Percentiles rank a stretch among this genome's conserved stretches.
phyloP scores from a whole-genome alignment of 1,284 basidiomycete species.

The Taiwanofungus camphoratus region DNA sequence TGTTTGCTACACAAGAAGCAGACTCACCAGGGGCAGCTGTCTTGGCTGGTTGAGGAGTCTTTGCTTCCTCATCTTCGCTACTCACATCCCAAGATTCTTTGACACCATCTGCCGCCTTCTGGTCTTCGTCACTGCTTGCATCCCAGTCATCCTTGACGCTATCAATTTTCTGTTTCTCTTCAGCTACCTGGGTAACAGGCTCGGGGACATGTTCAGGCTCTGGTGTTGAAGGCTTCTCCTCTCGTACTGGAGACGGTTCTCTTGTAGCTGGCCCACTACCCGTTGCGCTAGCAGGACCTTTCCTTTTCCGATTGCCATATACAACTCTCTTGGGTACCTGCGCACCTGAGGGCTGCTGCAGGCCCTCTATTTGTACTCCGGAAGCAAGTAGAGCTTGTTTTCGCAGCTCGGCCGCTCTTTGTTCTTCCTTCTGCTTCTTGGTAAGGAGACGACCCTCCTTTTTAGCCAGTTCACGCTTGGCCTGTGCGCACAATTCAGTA shows the following conservation, averaged over 20 bases:
- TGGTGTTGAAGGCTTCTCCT: constrained; percentile 48
- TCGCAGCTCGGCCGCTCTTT: constrained; percentile 85
- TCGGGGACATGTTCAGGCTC: constrained; percentile 33
- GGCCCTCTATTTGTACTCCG: constrained; percentile 87
- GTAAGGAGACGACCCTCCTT: constrained; percentile 90
- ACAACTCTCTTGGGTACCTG: constrained; percentile 63
- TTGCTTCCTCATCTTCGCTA: constrained; percentile 60
- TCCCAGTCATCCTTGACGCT: constrained; percentile 85
- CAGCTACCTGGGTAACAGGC: constrained; percentile 16
- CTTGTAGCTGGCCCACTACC: constrained; percentile 32
- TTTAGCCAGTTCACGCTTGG: constrained; percentile 78
- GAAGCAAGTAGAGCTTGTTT: constrained; percentile 88
- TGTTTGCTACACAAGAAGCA: not conserved
- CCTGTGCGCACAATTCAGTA: constrained; percentile 41
- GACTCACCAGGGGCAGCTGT: constrained; percentile 11
- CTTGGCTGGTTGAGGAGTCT: constrained; percentile 20
- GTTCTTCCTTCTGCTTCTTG: constrained; percentile 95
- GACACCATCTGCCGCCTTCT: constrained; percentile 33
- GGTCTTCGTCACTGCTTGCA: constrained; percentile 53
- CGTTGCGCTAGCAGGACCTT: constrained; percentile 44
- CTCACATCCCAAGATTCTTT: constrained; percentile 88
- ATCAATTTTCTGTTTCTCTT: constrained; percentile 23
- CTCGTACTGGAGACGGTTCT: constrained; percentile 33
- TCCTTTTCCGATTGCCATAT: constrained; percentile 78
- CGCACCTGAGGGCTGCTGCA: constrained; percentile 48